Evolutionary conservation across 2,329 filamentous ascomycete species (phyloP).

Genomic region (Remersonia thermophila): DNA sequence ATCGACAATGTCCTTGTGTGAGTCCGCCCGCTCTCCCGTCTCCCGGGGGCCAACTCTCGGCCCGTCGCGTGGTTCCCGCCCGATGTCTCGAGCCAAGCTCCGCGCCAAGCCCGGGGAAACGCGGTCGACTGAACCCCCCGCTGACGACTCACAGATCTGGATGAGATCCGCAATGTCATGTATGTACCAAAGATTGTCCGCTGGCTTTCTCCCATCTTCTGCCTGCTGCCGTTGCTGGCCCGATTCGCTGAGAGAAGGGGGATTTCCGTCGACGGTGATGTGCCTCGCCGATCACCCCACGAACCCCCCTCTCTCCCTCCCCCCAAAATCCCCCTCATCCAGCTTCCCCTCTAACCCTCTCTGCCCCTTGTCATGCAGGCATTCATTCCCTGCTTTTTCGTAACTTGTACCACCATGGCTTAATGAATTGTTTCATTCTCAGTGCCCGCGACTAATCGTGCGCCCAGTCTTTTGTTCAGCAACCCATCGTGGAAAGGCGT

Average conservation of each 20-base stretch:
- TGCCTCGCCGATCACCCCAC: background rate
- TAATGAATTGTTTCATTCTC: slow-evolving; percentile 1
- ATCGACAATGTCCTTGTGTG: slow-evolving; percentile 18
- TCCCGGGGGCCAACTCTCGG: background rate
- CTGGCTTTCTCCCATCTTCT: background rate
- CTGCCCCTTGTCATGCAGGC: too few species aligned
- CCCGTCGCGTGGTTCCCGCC: slow-evolving; percentile 3
- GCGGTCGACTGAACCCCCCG: slow-evolving; percentile 5
- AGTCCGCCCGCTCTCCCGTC: slow-evolving; percentile 8
- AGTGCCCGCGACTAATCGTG: background rate
- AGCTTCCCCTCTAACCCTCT: background rate
- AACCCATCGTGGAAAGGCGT: slow-evolving; percentile 43
- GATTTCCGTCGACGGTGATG: too few species aligned
- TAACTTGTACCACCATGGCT: too few species aligned
- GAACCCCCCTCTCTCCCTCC: background rate
- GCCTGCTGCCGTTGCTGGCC: slow-evolving; percentile 1
- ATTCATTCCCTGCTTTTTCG: too few species aligned
- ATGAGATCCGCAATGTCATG: slow-evolving; percentile 25
- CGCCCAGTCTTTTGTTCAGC: slow-evolving; percentile 44
- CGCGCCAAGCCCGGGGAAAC: slow-evolving; percentile 16
- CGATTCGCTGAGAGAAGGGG: too few species aligned
- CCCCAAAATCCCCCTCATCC: background rate
- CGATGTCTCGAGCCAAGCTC: slow-evolving; percentile 17
- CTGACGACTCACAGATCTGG: slow-evolving; percentile 23
- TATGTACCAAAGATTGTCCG: too few species aligned